Evolutionary conservation across 2,329 filamentous ascomycete species (phyloP).

Genomic region (Penicillium sp.): DNA sequence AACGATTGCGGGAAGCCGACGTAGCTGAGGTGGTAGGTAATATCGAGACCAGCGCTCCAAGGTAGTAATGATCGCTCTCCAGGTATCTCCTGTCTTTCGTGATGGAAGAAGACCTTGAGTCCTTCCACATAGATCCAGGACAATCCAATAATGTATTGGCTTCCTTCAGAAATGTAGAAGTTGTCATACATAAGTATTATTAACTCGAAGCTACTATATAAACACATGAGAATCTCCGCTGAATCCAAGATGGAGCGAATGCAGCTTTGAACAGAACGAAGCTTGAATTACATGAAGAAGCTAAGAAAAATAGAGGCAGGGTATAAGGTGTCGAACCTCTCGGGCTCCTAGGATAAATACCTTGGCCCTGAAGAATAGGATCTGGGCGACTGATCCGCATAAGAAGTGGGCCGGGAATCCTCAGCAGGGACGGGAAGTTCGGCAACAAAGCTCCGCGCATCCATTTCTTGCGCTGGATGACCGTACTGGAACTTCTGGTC

Average conservation of each 20-base stretch:
- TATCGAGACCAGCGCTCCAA: no score
- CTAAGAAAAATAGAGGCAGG: neutral
- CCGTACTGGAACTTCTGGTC: slow-evolving; percentile 7
- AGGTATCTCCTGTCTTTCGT: no score
- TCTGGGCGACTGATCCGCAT: neutral
- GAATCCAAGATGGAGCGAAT: neutral
- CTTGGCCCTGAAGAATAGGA: neutral
- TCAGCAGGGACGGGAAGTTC: slow-evolving; percentile 6
- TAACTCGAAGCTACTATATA: neutral
- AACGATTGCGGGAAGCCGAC: no score
- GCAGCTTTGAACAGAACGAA: neutral
- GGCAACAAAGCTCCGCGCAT: slow-evolving; percentile 5
- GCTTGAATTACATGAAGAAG: neutral
- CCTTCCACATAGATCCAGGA: no score
- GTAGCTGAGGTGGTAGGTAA: no score
- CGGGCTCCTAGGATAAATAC: neutral
- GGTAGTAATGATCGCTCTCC: no score
- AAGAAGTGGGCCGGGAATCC: neutral
- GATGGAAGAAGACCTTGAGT: no score
- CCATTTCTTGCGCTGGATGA: slow-evolving; percentile 7
- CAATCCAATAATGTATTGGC: no score
- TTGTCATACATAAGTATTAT: neutral
- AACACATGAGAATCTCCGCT: neutral
- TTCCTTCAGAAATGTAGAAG: no score
- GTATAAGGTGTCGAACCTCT: neutral